Conservation (phyloP, 2,329 filamentous ascomycete genomes). For the Cryphonectria japonica region DNA sequence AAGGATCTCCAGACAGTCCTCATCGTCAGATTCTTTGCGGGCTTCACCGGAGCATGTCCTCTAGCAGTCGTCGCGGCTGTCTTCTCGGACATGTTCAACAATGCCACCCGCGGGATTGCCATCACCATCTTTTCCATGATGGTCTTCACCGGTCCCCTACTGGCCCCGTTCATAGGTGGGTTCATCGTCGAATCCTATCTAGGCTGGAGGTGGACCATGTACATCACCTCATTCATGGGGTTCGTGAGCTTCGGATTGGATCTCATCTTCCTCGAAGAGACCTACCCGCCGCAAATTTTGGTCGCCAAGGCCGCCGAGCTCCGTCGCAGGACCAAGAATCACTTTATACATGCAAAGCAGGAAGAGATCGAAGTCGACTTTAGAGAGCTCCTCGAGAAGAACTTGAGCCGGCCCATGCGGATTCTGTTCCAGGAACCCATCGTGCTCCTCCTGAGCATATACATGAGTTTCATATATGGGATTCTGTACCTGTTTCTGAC, state of each 20-base stretch:
- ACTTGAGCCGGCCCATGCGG: constrained; percentile 67
- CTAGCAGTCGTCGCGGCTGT: constrained; percentile 72
- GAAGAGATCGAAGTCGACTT: constrained; percentile 73
- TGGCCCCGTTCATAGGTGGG: constrained; percentile 71
- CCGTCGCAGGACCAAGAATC: constrained; percentile 67
- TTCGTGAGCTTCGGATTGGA: constrained; percentile 62
- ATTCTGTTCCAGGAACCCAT: constrained; percentile 72
- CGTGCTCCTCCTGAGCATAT: constrained; percentile 68
- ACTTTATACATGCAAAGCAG: constrained; percentile 73
- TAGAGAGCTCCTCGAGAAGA: constrained; percentile 65
- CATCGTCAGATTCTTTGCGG: constrained; percentile 73
- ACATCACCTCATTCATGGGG: constrained; percentile 65
- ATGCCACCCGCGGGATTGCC: constrained; percentile 61
- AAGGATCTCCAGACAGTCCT: constrained; percentile 72
- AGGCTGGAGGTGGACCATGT: constrained; percentile 77
- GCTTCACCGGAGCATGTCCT: constrained; percentile 72
- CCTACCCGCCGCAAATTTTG: constrained; percentile 70
- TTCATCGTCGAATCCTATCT: constrained; percentile 66
- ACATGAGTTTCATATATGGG: constrained; percentile 76
- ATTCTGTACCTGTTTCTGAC: constrained; percentile 86
- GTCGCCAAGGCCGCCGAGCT: constrained; percentile 63
- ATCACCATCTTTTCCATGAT: constrained; percentile 63
- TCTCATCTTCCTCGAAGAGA: constrained; percentile 67
- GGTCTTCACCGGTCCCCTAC: constrained; percentile 68
- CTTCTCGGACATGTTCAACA: constrained; percentile 74